phyloP scores from a whole-genome alignment of 768 basidiomycete species.

The Boletus tomentosulus region DNA sequence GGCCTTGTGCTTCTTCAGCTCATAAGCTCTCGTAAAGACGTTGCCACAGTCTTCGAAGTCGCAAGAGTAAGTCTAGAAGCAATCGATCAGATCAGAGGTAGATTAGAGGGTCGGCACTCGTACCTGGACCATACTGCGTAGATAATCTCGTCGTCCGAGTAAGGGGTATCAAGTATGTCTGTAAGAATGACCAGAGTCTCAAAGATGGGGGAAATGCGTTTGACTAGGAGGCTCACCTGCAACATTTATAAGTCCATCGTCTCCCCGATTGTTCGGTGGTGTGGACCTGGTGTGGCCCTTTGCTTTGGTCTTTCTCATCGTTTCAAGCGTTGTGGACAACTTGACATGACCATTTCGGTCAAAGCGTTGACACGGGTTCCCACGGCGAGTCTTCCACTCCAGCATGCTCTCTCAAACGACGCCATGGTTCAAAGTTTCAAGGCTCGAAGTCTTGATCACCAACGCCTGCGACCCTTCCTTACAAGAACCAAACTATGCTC shows the following conservation, averaged over 20 bases:
- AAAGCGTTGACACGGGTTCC: neutral
- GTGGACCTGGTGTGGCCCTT: conserved; percentile 1
- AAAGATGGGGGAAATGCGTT: conserved; percentile 1
- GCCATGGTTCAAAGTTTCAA: conserved; percentile 54
- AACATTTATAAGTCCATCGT: neutral
- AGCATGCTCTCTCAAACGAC: conserved; percentile 50
- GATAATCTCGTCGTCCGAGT: neutral
- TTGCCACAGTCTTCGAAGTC: neutral
- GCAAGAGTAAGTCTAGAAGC: conserved; percentile 14
- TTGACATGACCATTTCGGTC: neutral
- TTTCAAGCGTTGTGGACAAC: neutral
- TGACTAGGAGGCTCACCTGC: neutral
- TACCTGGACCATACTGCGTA: conserved; percentile 14
- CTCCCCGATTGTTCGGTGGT: neutral
- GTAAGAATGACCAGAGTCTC: conserved; percentile 8
- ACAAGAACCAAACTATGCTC: conserved; percentile 85
- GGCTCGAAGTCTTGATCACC: conserved; percentile 67
- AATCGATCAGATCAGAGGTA: neutral
- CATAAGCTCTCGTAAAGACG: conserved; percentile 13
- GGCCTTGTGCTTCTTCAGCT: conserved; percentile 22
- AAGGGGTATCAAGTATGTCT: neutral
- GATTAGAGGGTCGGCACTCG: neutral
- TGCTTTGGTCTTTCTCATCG: neutral
- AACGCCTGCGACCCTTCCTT: conserved; percentile 85
- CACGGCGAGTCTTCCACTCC: neutral